Base-by-base conservation (phyloP, 2,329 filamentous ascomycete genomes). In the Fusarium veterinarium region DNA sequence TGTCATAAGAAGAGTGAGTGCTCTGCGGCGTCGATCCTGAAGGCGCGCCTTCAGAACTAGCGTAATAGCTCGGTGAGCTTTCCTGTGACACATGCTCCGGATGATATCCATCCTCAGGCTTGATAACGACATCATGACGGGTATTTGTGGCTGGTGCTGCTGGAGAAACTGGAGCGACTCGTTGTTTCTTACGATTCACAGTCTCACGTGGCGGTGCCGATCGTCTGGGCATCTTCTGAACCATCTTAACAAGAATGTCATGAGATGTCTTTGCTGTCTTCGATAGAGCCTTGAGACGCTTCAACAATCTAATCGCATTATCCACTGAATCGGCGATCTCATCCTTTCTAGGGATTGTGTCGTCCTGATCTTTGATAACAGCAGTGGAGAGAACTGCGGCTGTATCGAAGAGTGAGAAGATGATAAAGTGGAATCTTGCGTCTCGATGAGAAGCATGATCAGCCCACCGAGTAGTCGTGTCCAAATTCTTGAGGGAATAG, bases 341-440 rank as follows among this genome's bases (percentile, higher is more conserved):
- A 1, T 83, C 79, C 16, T 83, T 81, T 38, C 79, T 81, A 3
- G 81, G 80, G 6, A 86, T 80, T 9, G 77, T 80, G 20, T 76
- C 66, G 14, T 82, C 78, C 13, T 75, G 72, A 42, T 88, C 86
- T 67, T 88, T 86, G 13, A 87, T 82, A 10, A 88, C 76, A 1
- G 86, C 85, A 0, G 86, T 87, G 60, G 84, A 87, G 6, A 88
- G 77, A 37, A 86, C 80, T 2, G 86, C 84, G 0, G 85, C 83
- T 0, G 86, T 86, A 63, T 88, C 86, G 60, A 88, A 88, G 31
- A 87, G 81, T 8, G 83, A 80, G 58, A 88, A 89, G 1, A 86
- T 84, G 20, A 86, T 85, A 57, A 87, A 83, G 64, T 88, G 85
- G 38, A 87, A 85, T 30, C 86, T 84, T 5, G 84, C 83, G 38